Base-by-base conservation (phyloP, 148 eudicot species). In the Rhododendron williamsianum region DNA sequence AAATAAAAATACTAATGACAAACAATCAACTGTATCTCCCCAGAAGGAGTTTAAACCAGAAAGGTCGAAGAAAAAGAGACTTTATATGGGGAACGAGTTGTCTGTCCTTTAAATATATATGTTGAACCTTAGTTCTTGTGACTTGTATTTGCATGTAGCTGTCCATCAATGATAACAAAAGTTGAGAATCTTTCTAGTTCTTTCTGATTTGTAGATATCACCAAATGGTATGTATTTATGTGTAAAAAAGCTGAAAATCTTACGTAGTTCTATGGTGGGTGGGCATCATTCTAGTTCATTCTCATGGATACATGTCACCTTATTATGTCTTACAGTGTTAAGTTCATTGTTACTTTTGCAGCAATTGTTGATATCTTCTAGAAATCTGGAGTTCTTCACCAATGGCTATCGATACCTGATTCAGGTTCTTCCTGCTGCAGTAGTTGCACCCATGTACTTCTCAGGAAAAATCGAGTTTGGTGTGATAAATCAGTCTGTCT, bases 371-470 rank as follows among this genome's bases (percentile, higher is more conserved):
- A 88, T 95, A 87, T 90, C 98, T 85, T 96, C 98, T 78, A 92
- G 99, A 91, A 96, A 96, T 89, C 89, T 96, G 88, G 99, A 96
- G 63, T 96, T 96, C 95, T 96, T 96, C 96, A 96, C 99, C 91
- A 95, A 76, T 88, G 99, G 99, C 51, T 96, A 96, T 84, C 98
- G 99, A 78, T 96, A 96, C 88, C 89, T 96, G 83, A 96, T 96
- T 91, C 99, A 96, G 88, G 90, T 96, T 90, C 99, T 96, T 89
- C 99, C 99, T 76, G 99, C 93, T 85, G 99, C 99, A 71, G 98
- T 96, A 85, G 93, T 96, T 89, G 99, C 99, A 45, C 99, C 99
- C 78, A 91, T 96, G 99, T 96, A 90, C 84, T 96, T 96, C 89
- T 91, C 99, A 48, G 99, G 99, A 81, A 96, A 96, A 92, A 95